Percentiles rank a stretch among this genome's conserved stretches.
These are phyloP conservation scores for Bauhinia variegata DNA, from an alignment of 306 rosid genomes.

Conservation along the genomic window DNA sequence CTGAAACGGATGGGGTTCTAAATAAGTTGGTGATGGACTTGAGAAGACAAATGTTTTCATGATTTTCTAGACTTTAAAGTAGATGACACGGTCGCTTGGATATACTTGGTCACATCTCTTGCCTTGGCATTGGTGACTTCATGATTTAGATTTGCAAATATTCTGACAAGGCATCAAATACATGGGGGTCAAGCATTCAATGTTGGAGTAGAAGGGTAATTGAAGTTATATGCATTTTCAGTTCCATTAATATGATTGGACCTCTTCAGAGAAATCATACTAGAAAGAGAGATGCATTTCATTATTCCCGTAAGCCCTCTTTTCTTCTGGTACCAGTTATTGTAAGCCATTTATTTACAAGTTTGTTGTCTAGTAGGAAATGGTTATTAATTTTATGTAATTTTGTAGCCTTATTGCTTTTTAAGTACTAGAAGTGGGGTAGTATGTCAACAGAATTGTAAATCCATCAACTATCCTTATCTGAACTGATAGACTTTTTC, in stretches of 20 bases:
- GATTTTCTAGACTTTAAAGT: slow-evolving; percentile 9
- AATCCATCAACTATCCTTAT: no score
- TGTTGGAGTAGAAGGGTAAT: slow-evolving; percentile 6
- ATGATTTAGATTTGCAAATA: slow-evolving; percentile 21
- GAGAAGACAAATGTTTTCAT: slow-evolving; percentile 53
- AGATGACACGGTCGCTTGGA: background rate
- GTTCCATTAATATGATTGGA: background rate
- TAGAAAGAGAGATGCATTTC: background rate
- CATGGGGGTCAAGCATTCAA: slow-evolving; percentile 19
- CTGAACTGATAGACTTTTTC: no score
- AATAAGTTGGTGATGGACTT: slow-evolving; percentile 54
- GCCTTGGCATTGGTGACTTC: slow-evolving; percentile 4
- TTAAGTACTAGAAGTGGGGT: no score
- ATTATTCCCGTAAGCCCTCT: no score
- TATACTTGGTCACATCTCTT: slow-evolving; percentile 24
- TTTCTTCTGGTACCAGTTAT: background rate
- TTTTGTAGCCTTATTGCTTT: no score
- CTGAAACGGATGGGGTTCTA: slow-evolving; percentile 46
- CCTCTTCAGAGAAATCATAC: slow-evolving; percentile 7
- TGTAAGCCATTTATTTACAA: background rate
- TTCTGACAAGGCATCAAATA: slow-evolving; percentile 11
- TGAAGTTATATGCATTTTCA: slow-evolving; percentile 17
- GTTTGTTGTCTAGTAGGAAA: slow-evolving; percentile 19
- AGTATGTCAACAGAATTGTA: no score
- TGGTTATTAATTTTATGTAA: background rate